Conservation (phyloP, 768 basidiomycete genomes). For the Lentinula boryana region DNA sequence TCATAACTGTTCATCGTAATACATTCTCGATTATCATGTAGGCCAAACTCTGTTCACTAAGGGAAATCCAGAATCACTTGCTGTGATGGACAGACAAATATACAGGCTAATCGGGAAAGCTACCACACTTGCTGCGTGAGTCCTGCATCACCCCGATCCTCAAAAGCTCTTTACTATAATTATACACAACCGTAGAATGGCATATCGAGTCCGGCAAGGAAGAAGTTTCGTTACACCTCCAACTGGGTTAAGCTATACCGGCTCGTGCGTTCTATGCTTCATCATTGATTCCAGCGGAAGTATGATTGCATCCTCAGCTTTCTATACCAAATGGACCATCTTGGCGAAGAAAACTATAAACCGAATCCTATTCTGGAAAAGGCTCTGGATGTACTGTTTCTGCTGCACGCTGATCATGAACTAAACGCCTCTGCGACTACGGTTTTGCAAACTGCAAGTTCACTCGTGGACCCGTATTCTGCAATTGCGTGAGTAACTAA, state of each 20-base stretch:
- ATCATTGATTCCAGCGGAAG: neutral
- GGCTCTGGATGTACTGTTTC: constrained; percentile 82
- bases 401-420: constrained; percentile 89
- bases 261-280: constrained; percentile 46
- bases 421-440: constrained; percentile 84
- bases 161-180: neutral
- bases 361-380: constrained; percentile 85
- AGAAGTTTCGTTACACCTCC: constrained; percentile 84
- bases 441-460: constrained; percentile 82
- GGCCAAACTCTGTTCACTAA: constrained; percentile 77
- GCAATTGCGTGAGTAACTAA: constrained; percentile 58
- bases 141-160: constrained; percentile 7
- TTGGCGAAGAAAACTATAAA: constrained; percentile 63
- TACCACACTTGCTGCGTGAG: constrained; percentile 80
- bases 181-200: constrained; percentile 51
- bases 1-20: neutral
- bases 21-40: constrained; percentile 16
- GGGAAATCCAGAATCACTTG: constrained; percentile 60
- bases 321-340: constrained; percentile 86
- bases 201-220: constrained; percentile 88
- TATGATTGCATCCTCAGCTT: constrained; percentile 40
- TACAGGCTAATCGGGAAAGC: constrained; percentile 85
- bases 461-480: constrained; percentile 86
- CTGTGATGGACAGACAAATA: constrained; percentile 88
- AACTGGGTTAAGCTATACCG: constrained; percentile 76